Conservation (phyloP, 164 flowering plant genomes). For the Nymphaea thermarum region DNA sequence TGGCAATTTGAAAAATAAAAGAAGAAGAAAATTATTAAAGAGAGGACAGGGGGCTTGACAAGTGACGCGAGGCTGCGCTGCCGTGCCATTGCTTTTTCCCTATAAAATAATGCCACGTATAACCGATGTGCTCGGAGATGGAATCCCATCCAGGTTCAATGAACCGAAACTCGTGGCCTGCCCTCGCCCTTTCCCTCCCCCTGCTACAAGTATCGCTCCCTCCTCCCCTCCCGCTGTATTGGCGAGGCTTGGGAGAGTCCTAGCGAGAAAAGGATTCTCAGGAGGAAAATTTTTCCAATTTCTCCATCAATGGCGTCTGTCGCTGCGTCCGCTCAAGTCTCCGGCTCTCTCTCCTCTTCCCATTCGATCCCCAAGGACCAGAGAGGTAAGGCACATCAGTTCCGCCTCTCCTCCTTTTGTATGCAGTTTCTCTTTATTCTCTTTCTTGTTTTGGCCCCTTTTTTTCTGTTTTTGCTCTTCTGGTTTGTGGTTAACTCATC, state of each 20-base stretch:
- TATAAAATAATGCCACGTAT: slow-evolving; percentile 16
- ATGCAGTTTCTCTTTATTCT: slow-evolving; percentile 14
- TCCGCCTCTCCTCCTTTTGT: neutral
- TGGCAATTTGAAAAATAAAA: no score
- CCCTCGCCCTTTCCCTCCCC: neutral
- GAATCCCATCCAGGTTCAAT: slow-evolving; percentile 70
- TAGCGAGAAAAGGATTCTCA: neutral
- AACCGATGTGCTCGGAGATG: neutral
- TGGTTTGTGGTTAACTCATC: neutral
- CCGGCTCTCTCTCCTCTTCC: neutral
- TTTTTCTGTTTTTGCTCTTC: neutral
- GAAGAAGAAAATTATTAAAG: no score
- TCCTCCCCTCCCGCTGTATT: neutral
- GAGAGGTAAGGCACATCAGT: neutral
- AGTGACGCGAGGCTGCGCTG: slow-evolving; percentile 1
- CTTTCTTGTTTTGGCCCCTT: slow-evolving; percentile 10
- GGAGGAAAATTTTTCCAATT: neutral
- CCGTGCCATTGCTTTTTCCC: slow-evolving; percentile 1
- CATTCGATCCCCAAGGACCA: neutral
- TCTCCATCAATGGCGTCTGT: slow-evolving; percentile 2
- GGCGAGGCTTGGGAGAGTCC: neutral
- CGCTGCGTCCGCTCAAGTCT: neutral
- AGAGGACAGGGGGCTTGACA: neutral
- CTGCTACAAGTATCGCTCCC: slow-evolving; percentile 8
- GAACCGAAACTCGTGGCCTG: slow-evolving; percentile 23